A percentile compares a stretch with the other conserved stretches of the same genome.
phyloP scores from a whole-genome alignment of 2,329 filamentous ascomycete genomes.

The Fusarium nelsonii region DNA sequence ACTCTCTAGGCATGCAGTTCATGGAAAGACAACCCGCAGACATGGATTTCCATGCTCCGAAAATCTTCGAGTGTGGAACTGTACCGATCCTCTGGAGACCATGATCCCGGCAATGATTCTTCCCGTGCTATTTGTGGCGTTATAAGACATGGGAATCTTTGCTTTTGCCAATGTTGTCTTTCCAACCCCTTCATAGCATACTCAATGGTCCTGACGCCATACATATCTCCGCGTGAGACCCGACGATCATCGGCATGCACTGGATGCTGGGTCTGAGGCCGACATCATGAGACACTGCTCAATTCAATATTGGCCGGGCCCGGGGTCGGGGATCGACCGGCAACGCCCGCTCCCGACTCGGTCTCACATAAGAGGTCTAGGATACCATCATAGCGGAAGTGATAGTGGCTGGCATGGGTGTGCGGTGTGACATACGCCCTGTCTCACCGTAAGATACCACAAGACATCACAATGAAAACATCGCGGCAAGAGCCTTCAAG shows the following conservation, averaged over 20 bases:
- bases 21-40: neutral
- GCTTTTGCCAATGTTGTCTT: slow-evolving; percentile 7
- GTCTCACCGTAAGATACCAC: neutral
- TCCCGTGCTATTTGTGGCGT: slow-evolving; percentile 14
- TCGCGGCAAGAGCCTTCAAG: neutral
- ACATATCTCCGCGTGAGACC: slow-evolving; percentile 11
- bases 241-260: slow-evolving; percentile 13
- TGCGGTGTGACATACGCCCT: neutral
- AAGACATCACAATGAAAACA: neutral
- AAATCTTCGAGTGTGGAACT: slow-evolving; percentile 15
- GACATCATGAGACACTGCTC: slow-evolving; percentile 1
- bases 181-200: slow-evolving; percentile 10
- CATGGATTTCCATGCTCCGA: slow-evolving; percentile 21
- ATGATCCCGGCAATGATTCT: slow-evolving; percentile 11
- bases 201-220: slow-evolving; percentile 1
- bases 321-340: slow-evolving; percentile 29
- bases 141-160: slow-evolving; percentile 34
- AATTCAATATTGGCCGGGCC: neutral
- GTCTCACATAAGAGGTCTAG: slow-evolving; percentile 14
- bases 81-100: slow-evolving; percentile 33
- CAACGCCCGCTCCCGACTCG: slow-evolving; percentile 22
- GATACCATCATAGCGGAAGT: neutral
- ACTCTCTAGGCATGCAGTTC: slow-evolving; percentile 4
- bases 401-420: neutral
- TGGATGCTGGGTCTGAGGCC: neutral